phyloP scores from a whole-genome alignment of 495 filamentous ascomycete species.

The Trichoderma virens region DNA sequence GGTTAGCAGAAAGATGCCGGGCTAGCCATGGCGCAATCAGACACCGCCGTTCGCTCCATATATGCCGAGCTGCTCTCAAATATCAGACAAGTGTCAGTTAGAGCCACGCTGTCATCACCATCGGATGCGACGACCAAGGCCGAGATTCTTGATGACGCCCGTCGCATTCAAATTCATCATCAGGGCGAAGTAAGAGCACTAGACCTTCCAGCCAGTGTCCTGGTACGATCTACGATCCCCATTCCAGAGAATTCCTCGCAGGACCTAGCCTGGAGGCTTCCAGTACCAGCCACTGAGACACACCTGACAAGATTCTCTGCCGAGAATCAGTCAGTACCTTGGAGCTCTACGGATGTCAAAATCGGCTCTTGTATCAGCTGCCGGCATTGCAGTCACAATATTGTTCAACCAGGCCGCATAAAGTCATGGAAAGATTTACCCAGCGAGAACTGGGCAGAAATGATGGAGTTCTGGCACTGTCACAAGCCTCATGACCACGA shows the following conservation, averaged over 20 bases:
- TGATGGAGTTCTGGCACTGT: constrained; percentile 99
- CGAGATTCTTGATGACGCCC: constrained; percentile 41
- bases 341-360: constrained; percentile 61
- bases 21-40: neutral
- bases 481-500: constrained; percentile 64
- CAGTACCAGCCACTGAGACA: constrained; percentile 30
- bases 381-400: constrained; percentile 43
- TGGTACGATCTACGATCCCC: constrained; percentile 29
- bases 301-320: constrained; percentile 7
- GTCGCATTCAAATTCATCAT: constrained; percentile 45
- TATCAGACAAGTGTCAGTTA: constrained; percentile 75
- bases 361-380: constrained; percentile 52
- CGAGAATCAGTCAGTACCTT: constrained; percentile 45
- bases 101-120: constrained; percentile 53
- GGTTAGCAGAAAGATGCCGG: neutral
- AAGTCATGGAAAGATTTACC: constrained; percentile 88
- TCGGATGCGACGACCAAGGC: constrained; percentile 39
- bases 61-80: constrained; percentile 86
- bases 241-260: constrained; percentile 25
- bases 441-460: constrained; percentile 96
- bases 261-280: constrained; percentile 63
- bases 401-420: constrained; percentile 38
- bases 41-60: constrained; percentile 34
- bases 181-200: constrained; percentile 47
- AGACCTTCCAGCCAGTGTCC: constrained; percentile 56